These are phyloP conservation scores for Cercospora janseana DNA, from an alignment of 2,329 filamentous ascomycete genomes.

Conservation along the genomic window DNA sequence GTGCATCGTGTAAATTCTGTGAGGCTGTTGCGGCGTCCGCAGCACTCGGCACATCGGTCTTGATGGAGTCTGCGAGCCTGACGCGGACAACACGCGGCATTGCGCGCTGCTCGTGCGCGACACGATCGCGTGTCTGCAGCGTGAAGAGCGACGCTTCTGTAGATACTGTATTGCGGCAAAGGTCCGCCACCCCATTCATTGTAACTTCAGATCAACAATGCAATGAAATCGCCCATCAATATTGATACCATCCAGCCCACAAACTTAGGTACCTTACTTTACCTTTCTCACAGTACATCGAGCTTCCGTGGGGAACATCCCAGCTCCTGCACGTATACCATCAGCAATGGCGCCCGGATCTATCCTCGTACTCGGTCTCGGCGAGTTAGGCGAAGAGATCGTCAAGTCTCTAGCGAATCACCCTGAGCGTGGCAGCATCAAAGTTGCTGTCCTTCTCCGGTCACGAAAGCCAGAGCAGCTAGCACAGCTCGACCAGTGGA, in stretches of 20 bases:
- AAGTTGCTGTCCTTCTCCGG: conserved; percentile 58
- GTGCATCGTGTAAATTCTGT: not conserved
- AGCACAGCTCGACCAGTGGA: conserved; percentile 14
- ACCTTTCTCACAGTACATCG: too few relatives aligned
- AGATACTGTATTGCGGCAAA: too few relatives aligned
- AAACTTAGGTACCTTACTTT: too few relatives aligned
- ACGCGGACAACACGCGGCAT: conserved; percentile 8
- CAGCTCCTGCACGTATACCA: not conserved
- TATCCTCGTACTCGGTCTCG: conserved; percentile 64
- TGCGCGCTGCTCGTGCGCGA: not conserved
- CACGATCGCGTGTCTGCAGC: not conserved
- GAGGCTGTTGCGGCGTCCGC: not conserved
- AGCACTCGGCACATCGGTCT: not conserved
- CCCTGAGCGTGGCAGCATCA: conserved; percentile 40
- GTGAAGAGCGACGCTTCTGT: not conserved
- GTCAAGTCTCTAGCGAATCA: conserved; percentile 53
- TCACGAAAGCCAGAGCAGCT: conserved; percentile 41
- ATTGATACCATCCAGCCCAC: too few relatives aligned
- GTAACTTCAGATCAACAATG: too few relatives aligned
- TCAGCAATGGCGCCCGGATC: conserved; percentile 4
- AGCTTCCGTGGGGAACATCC: too few relatives aligned
- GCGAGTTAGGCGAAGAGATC: conserved; percentile 62
- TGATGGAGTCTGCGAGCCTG: not conserved
- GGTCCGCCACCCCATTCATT: too few relatives aligned
- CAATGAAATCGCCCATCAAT: too few relatives aligned